phyloP scores from a whole-genome alignment of 2,329 filamentous ascomycete species.

The Colletotrichum lindemuthianum region DNA sequence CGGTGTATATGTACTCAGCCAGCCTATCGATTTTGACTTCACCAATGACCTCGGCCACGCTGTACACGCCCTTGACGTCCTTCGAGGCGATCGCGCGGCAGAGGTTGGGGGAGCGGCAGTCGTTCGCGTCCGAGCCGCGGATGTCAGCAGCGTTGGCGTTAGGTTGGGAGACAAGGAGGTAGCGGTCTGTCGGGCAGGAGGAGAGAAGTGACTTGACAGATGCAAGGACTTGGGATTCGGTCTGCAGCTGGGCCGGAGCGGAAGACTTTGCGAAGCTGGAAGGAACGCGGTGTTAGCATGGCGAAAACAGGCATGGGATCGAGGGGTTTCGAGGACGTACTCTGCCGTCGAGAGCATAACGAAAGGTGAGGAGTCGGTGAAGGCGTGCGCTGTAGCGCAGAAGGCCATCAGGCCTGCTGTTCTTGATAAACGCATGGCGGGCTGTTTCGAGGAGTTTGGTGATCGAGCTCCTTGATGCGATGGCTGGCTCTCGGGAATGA shows the following conservation, averaged over 20 bases:
- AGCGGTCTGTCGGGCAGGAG: constrained; percentile 77
- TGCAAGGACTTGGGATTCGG: constrained; percentile 54
- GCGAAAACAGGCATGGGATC: constrained; percentile 12
- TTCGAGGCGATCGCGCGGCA: constrained; percentile 50
- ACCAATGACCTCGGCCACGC: constrained; percentile 69
- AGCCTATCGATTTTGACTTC: constrained; percentile 55
- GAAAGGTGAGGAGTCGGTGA: constrained; percentile 89
- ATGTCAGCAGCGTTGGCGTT: constrained; percentile 79
- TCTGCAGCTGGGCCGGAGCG: constrained; percentile 58
- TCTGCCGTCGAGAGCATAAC: constrained; percentile 85
- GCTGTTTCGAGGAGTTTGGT: constrained; percentile 25
- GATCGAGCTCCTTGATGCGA: constrained; percentile 26
- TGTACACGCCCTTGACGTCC: constrained; percentile 46
- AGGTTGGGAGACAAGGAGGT: constrained; percentile 82
- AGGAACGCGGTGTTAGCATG: constrained; percentile 10
- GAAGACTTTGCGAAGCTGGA: constrained; percentile 47
- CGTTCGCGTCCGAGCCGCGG: constrained; percentile 50
- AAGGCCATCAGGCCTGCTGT: constrained; percentile 62
- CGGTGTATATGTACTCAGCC: constrained; percentile 54
- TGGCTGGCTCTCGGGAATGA: constrained; percentile 22
- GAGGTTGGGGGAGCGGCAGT: constrained; percentile 64
- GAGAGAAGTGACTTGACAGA: constrained; percentile 64
- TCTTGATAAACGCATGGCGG: constrained; percentile 64
- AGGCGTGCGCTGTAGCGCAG: constrained; percentile 72
- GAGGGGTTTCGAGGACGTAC: constrained; percentile 61